A percentile compares a stretch with the other conserved stretches of the same genome.
Conservation (phyloP, 2,329 filamentous ascomycete genomes). For the Aureobasidium sp. region DNA sequence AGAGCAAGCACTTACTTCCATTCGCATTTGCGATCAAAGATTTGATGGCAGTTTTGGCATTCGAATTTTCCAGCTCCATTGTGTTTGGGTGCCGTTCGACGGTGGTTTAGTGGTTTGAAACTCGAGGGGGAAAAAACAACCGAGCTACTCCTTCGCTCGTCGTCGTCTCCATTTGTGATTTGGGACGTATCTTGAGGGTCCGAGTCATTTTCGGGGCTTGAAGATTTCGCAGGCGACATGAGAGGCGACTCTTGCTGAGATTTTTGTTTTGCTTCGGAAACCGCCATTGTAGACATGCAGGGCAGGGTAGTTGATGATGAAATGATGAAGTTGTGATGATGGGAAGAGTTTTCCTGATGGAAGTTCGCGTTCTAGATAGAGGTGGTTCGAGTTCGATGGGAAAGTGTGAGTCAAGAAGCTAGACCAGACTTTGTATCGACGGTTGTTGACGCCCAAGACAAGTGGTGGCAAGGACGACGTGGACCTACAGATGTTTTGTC, state of each 20-base stretch:
- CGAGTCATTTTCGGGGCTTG: background rate
- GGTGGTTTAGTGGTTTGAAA: background rate
- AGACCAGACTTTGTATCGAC: background rate
- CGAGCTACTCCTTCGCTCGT: background rate
- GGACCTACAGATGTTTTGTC: background rate
- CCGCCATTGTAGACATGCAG: background rate
- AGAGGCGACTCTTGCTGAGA: background rate
- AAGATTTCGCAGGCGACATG: background rate
- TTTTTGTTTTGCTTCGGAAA: background rate
- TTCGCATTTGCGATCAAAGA: conserved; percentile 78
- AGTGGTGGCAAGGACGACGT: background rate
- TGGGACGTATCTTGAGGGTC: background rate
- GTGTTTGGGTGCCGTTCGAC: background rate
- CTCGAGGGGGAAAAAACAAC: background rate
- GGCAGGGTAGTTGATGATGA: background rate
- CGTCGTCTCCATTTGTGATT: background rate
- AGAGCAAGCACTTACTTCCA: conserved; percentile 64
- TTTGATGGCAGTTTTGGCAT: conserved; percentile 1
- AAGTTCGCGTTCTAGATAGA: background rate
- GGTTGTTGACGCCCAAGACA: background rate
- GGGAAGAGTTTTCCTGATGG: background rate
- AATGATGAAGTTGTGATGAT: background rate
- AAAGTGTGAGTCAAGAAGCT: background rate
- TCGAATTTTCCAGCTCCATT: conserved; percentile 1
- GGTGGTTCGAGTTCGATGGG: background rate